Evolutionary conservation across 2,329 filamentous ascomycete species (phyloP), one percentile per base, ranked within the genome.

Genomic region (Cercospora beticola): DNA sequence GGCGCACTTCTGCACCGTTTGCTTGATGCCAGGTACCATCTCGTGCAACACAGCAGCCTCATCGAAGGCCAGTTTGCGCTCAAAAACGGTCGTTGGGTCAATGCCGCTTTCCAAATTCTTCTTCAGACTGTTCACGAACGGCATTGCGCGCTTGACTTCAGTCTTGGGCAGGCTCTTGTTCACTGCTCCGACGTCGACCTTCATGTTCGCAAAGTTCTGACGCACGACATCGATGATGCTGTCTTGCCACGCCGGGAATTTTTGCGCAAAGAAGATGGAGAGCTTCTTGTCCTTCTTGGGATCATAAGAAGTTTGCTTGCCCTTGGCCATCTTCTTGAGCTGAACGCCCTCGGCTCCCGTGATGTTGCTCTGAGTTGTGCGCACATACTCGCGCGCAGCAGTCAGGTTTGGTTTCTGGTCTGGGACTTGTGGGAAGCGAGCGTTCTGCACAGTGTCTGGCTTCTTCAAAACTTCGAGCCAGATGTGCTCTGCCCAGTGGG

Each of bases 121-220:
- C 89, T 97, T 97, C 69, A 98, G 84, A 6, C 80, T 82, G 82
- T 98, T 94, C 61, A 97, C 90, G 77, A 97, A 98, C 0, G 95
- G 95, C 94, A 98, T 98, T 2, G 93, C 94, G 83, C 96, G 95
- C 88, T 98, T 99, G 86, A 93, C 93, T 82, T 96, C 92, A 77
- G 93, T 85, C 84, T 97, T 97, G 74, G 88, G 89, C 67, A 97
- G 90, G 77, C 89, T 87, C 73, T 88, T 89, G 76, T 89, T 92
- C 58, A 97, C 84, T 66, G 88, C 88, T 84, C 96, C 97, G 79
- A 96, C 92, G 77, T 97, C 90, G 72, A 91, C 84, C 72, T 82
- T 87, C 59, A 86, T 74, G 18, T 86, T 80, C 69, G 92, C 86
- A 82, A 93, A 93, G 70, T 88, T 83, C 76, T 91, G 86, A 72